These are phyloP conservation scores for Sugiyamaella pinicola DNA, from an alignment of 1,139 yeast genomes.

Conservation along the genomic window DNA sequence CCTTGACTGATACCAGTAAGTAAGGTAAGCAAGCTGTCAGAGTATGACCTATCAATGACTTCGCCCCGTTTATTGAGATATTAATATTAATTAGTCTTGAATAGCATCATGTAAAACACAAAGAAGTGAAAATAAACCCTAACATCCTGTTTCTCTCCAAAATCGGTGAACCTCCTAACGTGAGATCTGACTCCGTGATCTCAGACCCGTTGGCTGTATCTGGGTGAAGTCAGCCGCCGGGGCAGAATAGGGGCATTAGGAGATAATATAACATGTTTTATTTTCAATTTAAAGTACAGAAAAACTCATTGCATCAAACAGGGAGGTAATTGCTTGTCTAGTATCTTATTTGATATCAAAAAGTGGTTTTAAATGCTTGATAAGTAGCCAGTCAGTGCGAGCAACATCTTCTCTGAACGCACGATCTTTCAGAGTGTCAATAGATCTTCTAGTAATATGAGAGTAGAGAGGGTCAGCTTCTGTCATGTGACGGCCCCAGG, in stretches of 20 bases:
- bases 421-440: slow-evolving; percentile 96
- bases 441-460: slow-evolving; percentile 80
- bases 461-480: slow-evolving; percentile 90
- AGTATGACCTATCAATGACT: too few relatives aligned
- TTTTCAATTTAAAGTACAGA: neutral
- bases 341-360: slow-evolving; percentile 68
- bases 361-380: slow-evolving; percentile 83
- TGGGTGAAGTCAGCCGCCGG: too few relatives aligned
- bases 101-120: too few relatives aligned
- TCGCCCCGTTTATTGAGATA: too few relatives aligned
- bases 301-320: neutral
- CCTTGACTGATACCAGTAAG: too few relatives aligned
- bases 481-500: slow-evolving; percentile 99
- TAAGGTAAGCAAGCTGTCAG: too few relatives aligned
- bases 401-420: slow-evolving; percentile 94
- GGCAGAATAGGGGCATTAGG: too few relatives aligned
- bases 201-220: too few relatives aligned
- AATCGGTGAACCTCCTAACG: too few relatives aligned
- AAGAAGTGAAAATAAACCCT: neutral
- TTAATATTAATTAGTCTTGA: too few relatives aligned
- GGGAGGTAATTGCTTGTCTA: too few relatives aligned
- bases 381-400: slow-evolving; percentile 91
- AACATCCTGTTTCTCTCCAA: neutral
- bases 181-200: too few relatives aligned
- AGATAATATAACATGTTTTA: neutral